A percentile compares a stretch with the other conserved stretches of the same genome.
These are phyloP conservation scores for Knoxia roxburghii DNA, from an alignment of 257 asterid species.

Conservation along the genomic window DNA sequence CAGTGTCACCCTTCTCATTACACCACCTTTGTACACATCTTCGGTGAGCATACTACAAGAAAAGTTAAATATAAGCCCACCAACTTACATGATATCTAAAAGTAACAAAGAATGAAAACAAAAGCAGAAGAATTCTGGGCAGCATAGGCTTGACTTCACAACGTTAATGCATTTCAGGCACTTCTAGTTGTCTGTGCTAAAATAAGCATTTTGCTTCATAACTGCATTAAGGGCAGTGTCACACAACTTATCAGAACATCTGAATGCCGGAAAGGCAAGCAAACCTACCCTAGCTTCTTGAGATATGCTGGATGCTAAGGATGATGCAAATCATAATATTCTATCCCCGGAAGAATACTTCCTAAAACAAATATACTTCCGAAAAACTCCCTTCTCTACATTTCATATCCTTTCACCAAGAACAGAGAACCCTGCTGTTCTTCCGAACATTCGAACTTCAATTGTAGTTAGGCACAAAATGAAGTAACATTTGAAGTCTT, in stretches of 20 bases:
- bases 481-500: neutral
- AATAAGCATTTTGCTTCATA: neutral
- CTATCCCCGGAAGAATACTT: too few species aligned
- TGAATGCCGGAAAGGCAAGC: neutral
- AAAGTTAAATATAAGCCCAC: constrained; percentile 13
- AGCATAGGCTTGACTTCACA: neutral
- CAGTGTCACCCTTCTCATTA: constrained; percentile 94
- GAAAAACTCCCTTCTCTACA: neutral
- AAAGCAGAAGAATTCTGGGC: neutral
- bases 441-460: neutral
- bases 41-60: constrained; percentile 89
- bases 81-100: constrained; percentile 4
- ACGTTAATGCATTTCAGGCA: neutral
- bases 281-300: too few species aligned
- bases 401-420: neutral
- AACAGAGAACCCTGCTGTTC: too few species aligned
- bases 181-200: neutral
- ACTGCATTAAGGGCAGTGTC: neutral
- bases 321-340: too few species aligned
- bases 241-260: neutral
- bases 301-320: neutral
- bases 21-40: constrained; percentile 95
- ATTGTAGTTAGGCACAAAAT: neutral
- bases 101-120: neutral
- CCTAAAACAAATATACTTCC: too few species aligned